phyloP scores from a whole-genome alignment of 768 basidiomycete genomes.

The Boletus rubroflammeus region DNA sequence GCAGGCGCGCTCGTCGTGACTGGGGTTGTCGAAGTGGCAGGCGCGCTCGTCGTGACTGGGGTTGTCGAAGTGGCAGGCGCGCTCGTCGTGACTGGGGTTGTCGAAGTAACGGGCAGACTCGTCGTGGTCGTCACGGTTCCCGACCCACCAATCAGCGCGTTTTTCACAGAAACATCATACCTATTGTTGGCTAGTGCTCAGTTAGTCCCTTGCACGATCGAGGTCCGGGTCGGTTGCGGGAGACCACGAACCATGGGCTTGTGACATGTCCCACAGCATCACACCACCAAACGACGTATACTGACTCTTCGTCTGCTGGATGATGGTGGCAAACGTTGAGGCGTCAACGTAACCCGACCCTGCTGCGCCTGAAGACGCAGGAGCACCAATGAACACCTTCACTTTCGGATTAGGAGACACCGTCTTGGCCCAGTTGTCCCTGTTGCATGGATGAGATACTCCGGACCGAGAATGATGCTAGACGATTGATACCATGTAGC shows the following conservation, averaged over 20 bases:
- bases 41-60: constrained; percentile 5
- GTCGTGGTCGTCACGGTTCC: constrained; percentile 4
- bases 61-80: constrained; percentile 6
- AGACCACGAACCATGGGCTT: constrained; percentile 38
- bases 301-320: constrained; percentile 31
- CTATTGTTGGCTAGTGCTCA: constrained; percentile 45
- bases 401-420: constrained; percentile 44
- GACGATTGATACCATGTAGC: constrained; percentile 34
- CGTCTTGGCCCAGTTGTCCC: constrained; percentile 47
- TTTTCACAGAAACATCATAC: constrained; percentile 60
- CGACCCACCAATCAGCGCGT: constrained; percentile 47
- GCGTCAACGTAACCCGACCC: constrained; percentile 42
- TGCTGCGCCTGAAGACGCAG: constrained; percentile 41
- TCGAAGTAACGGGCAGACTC: background rate
- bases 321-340: constrained; percentile 34
- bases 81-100: constrained; percentile 15
- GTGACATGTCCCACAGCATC: constrained; percentile 44
- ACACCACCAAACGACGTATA: constrained; percentile 48
- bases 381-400: constrained; percentile 49
- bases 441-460: constrained; percentile 16
- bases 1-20: constrained; percentile 4
- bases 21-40: constrained; percentile 11
- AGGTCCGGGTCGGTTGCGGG: background rate
- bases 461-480: background rate
- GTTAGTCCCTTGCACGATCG: background rate